Conservation (phyloP, 805 yeast species). For the Diddensiella caesifluorescens region DNA sequence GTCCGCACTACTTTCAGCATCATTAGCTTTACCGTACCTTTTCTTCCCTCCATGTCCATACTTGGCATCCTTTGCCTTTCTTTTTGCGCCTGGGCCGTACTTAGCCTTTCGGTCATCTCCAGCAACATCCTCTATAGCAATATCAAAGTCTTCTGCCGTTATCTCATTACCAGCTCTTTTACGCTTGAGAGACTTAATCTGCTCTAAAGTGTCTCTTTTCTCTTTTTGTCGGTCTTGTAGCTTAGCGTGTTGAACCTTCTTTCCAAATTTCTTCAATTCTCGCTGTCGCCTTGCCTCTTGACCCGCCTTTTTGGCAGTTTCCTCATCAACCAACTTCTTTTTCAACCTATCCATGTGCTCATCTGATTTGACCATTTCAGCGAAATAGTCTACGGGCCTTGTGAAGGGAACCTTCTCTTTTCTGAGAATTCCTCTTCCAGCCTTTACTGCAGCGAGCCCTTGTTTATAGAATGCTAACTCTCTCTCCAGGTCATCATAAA, state of each 20-base stretch:
- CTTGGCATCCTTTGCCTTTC: constrained; percentile 65
- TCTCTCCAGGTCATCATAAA: constrained; percentile 92
- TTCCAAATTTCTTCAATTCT: constrained; percentile 92
- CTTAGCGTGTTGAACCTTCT: constrained; percentile 91
- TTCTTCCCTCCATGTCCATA: constrained; percentile 78
- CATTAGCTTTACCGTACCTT: constrained; percentile 66
- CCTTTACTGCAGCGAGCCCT: constrained; percentile 76
- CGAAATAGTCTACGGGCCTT: constrained; percentile 93
- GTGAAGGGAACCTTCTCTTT: constrained; percentile 79
- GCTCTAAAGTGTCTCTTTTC: constrained; percentile 83
- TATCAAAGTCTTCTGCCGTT: constrained; percentile 65
- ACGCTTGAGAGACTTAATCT: constrained; percentile 83
- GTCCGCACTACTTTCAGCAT: constrained; percentile 65
- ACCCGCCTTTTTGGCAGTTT: constrained; percentile 67
- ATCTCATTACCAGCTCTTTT: constrained; percentile 78
- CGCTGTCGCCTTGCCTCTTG: constrained; percentile 94
- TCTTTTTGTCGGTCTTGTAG: constrained; percentile 90
- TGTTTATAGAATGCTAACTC: constrained; percentile 94
- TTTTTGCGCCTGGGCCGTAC: constrained; percentile 53
- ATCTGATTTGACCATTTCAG: constrained; percentile 97
- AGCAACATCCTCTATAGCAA: constrained; percentile 90
- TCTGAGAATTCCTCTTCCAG: constrained; percentile 58
- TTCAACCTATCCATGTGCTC: constrained; percentile 96
- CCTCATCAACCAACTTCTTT: constrained; percentile 70
- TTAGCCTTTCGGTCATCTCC: constrained; percentile 42